A percentile compares a stretch with the other conserved stretches of the same genome.
These are phyloP conservation scores for Westerdykella sp. DNA, from an alignment of 2,329 filamentous ascomycete genomes.

Conservation along the genomic window DNA sequence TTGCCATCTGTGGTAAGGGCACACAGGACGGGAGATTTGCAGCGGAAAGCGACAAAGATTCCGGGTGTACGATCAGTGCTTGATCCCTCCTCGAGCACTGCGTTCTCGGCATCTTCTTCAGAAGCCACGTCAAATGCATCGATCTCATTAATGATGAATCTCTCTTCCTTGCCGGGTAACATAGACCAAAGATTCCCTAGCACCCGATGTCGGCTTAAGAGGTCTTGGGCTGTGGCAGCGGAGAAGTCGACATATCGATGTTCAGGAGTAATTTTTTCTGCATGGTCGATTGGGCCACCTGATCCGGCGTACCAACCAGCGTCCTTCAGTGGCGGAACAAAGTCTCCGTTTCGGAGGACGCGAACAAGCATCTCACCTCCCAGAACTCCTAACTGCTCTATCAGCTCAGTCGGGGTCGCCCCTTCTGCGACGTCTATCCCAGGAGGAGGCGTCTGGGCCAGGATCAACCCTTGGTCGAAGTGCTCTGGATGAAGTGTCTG, in stretches of 20 bases:
- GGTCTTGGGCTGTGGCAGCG: slow-evolving; percentile 48
- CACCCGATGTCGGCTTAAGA: slow-evolving; percentile 53
- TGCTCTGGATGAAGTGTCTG: slow-evolving; percentile 72
- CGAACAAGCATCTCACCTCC: slow-evolving; percentile 66
- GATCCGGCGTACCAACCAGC: slow-evolving; percentile 23
- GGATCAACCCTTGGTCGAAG: slow-evolving; percentile 74
- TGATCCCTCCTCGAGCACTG: background rate
- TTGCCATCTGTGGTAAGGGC: background rate
- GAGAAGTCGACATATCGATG: slow-evolving; percentile 60
- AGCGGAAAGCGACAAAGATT: too few relatives aligned
- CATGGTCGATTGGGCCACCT: slow-evolving; percentile 42
- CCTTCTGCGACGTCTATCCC: slow-evolving; percentile 50
- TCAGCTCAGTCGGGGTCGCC: slow-evolving; percentile 46
- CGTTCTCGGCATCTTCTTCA: background rate
- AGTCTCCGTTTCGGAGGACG: slow-evolving; percentile 56
- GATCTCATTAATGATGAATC: slow-evolving; percentile 17
- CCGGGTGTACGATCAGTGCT: too few relatives aligned
- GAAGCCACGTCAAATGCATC: background rate
- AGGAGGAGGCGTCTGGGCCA: slow-evolving; percentile 58
- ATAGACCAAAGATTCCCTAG: slow-evolving; percentile 62
- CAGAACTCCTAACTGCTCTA: slow-evolving; percentile 50
- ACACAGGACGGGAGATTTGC: background rate
- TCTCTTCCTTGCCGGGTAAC: slow-evolving; percentile 20
- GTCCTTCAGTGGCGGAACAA: slow-evolving; percentile 55
- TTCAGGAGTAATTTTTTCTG: slow-evolving; percentile 64